Conservation (phyloP, 345 rosid genomes). For the Isatis tinctoria region DNA sequence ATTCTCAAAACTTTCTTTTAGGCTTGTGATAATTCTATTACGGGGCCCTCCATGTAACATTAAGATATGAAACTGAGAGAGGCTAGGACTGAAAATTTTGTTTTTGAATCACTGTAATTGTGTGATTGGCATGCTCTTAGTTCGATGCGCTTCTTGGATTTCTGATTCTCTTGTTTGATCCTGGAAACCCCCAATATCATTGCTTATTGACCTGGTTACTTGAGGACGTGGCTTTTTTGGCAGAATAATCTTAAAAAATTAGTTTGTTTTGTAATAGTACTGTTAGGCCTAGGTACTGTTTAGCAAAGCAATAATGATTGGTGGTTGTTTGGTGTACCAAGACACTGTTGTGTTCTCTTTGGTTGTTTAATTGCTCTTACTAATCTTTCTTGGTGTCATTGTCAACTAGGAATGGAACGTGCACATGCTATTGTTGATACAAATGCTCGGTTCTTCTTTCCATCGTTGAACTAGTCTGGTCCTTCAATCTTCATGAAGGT, state of each 20-base stretch:
- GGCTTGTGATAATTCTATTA: no score
- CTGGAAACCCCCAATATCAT: neutral
- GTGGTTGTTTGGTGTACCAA: slow-evolving; percentile 29
- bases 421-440: slow-evolving; percentile 24
- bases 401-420: slow-evolving; percentile 18
- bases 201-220: neutral
- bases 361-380: slow-evolving; percentile 4
- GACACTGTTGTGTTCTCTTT: slow-evolving; percentile 4
- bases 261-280: slow-evolving; percentile 2
- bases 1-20: neutral
- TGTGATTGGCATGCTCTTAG: neutral
- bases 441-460: slow-evolving; percentile 11
- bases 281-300: slow-evolving; percentile 20
- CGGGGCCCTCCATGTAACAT: no score
- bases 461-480: slow-evolving; percentile 3
- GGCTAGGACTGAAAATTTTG: neutral
- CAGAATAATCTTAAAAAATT: neutral
- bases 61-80: neutral
- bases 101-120: neutral
- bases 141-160: neutral
- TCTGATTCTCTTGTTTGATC: slow-evolving; percentile 6
- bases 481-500: slow-evolving; percentile 10
- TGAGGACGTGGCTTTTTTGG: neutral
- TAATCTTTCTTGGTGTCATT: neutral
- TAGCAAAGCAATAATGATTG: slow-evolving; percentile 15